Conservation (phyloP, 2,329 filamentous ascomycete species). For the Ramichloridium luteum region DNA sequence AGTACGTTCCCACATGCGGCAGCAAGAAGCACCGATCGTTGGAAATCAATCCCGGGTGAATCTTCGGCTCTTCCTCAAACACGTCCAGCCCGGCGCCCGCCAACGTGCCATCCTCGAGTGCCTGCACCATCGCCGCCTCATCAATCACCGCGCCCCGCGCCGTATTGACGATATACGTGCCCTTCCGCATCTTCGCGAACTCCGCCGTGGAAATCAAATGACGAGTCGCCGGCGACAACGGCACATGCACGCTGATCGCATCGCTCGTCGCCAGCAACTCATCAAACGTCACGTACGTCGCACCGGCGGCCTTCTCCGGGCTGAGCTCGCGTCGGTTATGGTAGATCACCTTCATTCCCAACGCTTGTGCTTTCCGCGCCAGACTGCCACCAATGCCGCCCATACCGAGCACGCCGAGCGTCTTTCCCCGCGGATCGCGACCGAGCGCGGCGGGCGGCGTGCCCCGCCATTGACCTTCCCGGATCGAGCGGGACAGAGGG, state of each 20-base stretch:
- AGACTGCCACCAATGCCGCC: slow-evolving; percentile 44
- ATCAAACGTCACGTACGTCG: slow-evolving; percentile 36
- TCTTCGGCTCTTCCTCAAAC: slow-evolving; percentile 34
- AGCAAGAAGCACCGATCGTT: too few species aligned
- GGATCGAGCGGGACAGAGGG: slow-evolving; percentile 7
- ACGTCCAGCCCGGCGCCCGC: slow-evolving; percentile 39
- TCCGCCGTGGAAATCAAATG: slow-evolving; percentile 30
- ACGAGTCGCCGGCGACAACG: slow-evolving; percentile 31
- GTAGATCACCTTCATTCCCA: slow-evolving; percentile 56
- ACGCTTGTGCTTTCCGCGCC: slow-evolving; percentile 46
- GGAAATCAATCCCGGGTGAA: slow-evolving; percentile 40
- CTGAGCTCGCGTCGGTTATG: slow-evolving; percentile 44
- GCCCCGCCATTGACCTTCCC: slow-evolving; percentile 7
- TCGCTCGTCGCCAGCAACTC: slow-evolving; percentile 31
- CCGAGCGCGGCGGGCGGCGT: slow-evolving; percentile 23
- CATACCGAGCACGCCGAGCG: slow-evolving; percentile 55
- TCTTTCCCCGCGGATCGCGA: slow-evolving; percentile 50
- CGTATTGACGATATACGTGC: slow-evolving; percentile 39
- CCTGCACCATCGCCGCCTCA: slow-evolving; percentile 36
- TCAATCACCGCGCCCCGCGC: slow-evolving; percentile 40
- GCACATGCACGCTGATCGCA: slow-evolving; percentile 38
- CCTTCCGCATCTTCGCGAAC: slow-evolving; percentile 37
- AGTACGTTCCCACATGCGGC: too few species aligned
- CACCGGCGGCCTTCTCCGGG: slow-evolving; percentile 35
- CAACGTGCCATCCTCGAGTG: slow-evolving; percentile 36